Evolutionary conservation across 257 asterid species (phyloP), one percentile per base, ranked within the genome.

Genomic region (Ilex asprella): DNA sequence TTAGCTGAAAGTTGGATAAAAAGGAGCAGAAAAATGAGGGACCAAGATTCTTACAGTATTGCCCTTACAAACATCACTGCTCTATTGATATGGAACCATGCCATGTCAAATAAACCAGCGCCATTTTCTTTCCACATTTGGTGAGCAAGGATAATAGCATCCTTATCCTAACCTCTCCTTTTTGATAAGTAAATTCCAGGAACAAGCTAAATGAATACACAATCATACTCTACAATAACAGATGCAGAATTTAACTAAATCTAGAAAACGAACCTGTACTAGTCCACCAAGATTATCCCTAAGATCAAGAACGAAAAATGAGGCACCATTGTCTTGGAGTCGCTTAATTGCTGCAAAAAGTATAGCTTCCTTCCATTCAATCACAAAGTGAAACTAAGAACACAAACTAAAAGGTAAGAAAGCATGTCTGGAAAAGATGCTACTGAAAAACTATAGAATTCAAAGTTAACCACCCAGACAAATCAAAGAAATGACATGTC

Each of bases 231-330:
- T 3, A 3, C 7, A 5, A 3, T 35, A 7, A 35, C 41, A 35
- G 7, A 12, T n/a, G 35, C 7, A 49, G 16, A 35, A 58, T 46
- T 39, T 66, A 51, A 66, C 16, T 3, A 39, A 30, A 51, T 43
- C 58, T 65, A 29, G 66, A 59, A 72, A 70, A 62, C 72, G 69
- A 69, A 92, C 99, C 96, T 92, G 99, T 61, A 92, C 99, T 16
- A 89, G 88, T 72, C 99, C 99, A 69, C 99, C 99, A 62, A 82
- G 97, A 75, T 92, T 92, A 75, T 92, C 97, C 81, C 99, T 82
- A 75, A 92, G 97, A 84, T 92, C 99, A 61, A 92, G 97, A 81
- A 92, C 81, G 67, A 86, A 87, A 73, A 62, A 85, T 16, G 89
- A 79, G 65, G 95, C 97, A 56, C 99, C 97, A 96, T 81, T 86